Percentiles rank a stretch among this genome's conserved stretches.
Conservation (phyloP, 495 filamentous ascomycete species). For the Neurospora tetraspora region DNA sequence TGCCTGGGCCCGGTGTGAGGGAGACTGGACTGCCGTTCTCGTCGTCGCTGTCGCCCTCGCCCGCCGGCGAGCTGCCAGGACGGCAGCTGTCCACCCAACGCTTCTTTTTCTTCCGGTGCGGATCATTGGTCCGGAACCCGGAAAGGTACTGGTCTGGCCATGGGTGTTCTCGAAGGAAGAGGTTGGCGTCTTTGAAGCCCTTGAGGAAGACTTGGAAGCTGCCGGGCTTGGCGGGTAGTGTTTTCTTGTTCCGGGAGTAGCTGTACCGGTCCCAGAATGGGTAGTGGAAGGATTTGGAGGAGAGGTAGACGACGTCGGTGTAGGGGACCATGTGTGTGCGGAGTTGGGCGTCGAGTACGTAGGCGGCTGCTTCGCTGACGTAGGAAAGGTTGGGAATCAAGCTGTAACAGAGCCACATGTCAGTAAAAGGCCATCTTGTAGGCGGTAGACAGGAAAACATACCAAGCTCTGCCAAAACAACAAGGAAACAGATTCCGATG, state of each 20-base stretch:
- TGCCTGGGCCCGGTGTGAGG: conserved; percentile 31
- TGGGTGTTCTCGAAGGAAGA: conserved; percentile 88
- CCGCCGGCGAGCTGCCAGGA: conserved; percentile 49
- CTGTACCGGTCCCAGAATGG: conserved; percentile 91
- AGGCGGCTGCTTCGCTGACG: conserved; percentile 94
- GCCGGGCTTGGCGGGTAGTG: conserved; percentile 83
- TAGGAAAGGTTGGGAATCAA: conserved; percentile 99
- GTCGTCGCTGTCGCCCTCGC: conserved; percentile 64
- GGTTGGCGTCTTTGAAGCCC: conserved; percentile 91
- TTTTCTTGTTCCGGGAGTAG: conserved; percentile 76
- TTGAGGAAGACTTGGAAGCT: conserved; percentile 97
- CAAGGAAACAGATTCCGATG: conserved; percentile 92
- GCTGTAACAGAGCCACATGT: conserved; percentile 20
- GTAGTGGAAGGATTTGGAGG: conserved; percentile 95
- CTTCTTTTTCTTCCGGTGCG: conserved; percentile 58
- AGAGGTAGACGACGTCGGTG: conserved; percentile 87
- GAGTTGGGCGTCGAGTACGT: conserved; percentile 82
- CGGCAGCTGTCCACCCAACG: conserved; percentile 79
- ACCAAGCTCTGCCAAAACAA: conserved; percentile 90
- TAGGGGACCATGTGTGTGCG: conserved; percentile 90
- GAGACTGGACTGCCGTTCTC: conserved; percentile 32
- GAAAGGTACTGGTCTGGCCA: conserved; percentile 92
- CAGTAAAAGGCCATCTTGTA: conserved; percentile 2
- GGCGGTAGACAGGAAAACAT: conserved; percentile 7
- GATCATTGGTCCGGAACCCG: conserved; percentile 61